Conservation (phyloP, 1,284 basidiomycete species). For the Agaricales sp. region DNA sequence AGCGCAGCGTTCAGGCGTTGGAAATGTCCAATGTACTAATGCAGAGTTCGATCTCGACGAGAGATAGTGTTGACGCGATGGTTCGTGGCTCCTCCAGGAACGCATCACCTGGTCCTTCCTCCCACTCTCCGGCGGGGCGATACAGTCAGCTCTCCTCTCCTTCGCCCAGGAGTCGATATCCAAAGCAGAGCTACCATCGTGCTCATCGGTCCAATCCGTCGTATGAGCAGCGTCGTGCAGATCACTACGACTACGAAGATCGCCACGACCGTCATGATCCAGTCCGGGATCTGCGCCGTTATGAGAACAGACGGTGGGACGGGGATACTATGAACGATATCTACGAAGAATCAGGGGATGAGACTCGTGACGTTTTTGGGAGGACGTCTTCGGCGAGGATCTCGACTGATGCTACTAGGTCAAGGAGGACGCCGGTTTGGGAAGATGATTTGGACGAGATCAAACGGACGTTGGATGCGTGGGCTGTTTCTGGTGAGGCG, state of each 20-base stretch:
- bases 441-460: conserved; percentile 60
- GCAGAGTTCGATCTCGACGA: conserved; percentile 61
- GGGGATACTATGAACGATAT: neutral
- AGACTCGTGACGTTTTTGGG: conserved; percentile 17
- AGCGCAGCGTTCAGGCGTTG: conserved; percentile 69
- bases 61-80: conserved; percentile 44
- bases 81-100: conserved; percentile 23
- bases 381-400: conserved; percentile 40
- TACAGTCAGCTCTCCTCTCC: neutral
- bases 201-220: neutral
- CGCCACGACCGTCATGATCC: neutral
- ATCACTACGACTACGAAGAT: neutral
- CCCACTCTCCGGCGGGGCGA: neutral
- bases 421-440: conserved; percentile 28
- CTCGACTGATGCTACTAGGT: conserved; percentile 19
- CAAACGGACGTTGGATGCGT: conserved; percentile 43
- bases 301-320: too few species aligned
- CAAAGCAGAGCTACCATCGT: neutral
- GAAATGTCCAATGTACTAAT: conserved; percentile 74
- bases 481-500: conserved; percentile 9
- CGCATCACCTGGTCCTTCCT: conserved; percentile 23
- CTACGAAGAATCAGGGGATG: neutral
- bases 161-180: neutral
- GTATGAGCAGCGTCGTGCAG: neutral
- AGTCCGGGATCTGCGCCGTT: too few species aligned